A percentile compares a stretch with the other conserved stretches of the same genome.
Conservation (phyloP, 2,329 filamentous ascomycete species). For the Phaeoacremonium minimum region DNA sequence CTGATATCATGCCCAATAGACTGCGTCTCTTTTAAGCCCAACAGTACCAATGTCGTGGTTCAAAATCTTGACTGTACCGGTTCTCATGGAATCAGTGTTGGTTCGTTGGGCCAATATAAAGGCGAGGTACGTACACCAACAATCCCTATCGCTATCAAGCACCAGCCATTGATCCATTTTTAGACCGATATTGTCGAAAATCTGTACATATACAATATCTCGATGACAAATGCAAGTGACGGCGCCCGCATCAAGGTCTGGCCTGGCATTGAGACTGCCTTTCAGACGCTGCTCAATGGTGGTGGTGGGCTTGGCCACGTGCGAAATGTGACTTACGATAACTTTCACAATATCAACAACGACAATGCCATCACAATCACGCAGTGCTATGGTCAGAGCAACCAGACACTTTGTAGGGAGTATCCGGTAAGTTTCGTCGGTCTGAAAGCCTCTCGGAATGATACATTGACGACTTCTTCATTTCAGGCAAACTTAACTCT, state of each 20-base stretch:
- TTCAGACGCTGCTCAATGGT: slow-evolving; percentile 5
- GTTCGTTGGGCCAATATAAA: slow-evolving; percentile 32
- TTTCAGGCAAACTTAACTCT: slow-evolving; percentile 42
- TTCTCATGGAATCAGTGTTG: slow-evolving; percentile 42
- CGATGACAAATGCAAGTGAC: slow-evolving; percentile 28
- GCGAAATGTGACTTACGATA: slow-evolving; percentile 44
- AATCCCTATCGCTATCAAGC: slow-evolving; percentile 28
- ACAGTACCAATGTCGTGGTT: slow-evolving; percentile 31
- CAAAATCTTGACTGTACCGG: slow-evolving; percentile 36
- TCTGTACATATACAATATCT: slow-evolving; percentile 30
- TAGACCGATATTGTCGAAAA: slow-evolving; percentile 34
- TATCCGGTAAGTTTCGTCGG: slow-evolving; percentile 13
- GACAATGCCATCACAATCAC: slow-evolving; percentile 59
- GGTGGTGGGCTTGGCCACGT: slow-evolving; percentile 7
- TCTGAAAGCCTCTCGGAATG: neutral
- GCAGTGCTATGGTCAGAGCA: slow-evolving; percentile 50
- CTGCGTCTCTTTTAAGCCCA: slow-evolving; percentile 39
- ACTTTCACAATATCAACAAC: slow-evolving; percentile 50
- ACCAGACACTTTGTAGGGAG: slow-evolving; percentile 25
- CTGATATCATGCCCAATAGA: slow-evolving; percentile 63
- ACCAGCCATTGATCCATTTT: slow-evolving; percentile 24
- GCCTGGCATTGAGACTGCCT: slow-evolving; percentile 35
- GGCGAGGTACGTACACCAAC: slow-evolving; percentile 38
- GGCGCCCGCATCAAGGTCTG: slow-evolving; percentile 64
- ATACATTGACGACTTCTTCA: too few species aligned